Base-by-base conservation (phyloP, 176 grass and related monocot species). In the Oryza meyeriana region DNA sequence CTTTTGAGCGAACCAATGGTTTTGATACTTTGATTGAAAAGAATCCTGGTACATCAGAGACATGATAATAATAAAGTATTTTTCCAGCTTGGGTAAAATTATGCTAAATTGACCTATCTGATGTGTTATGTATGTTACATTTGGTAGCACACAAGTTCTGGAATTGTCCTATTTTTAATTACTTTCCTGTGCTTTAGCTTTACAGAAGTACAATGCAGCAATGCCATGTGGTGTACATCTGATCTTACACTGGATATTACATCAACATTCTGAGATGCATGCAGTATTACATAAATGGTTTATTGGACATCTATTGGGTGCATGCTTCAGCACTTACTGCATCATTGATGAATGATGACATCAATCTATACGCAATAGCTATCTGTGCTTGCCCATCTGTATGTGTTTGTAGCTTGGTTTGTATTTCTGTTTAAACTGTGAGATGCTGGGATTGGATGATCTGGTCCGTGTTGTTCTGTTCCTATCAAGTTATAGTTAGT, bases 11-110 rank as follows among this genome's bases (percentile, higher is more conserved):
- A 52, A 59, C 34, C 5, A 29, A 16, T 75, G 2, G 29, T 11
- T 12, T 67, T 76, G 11, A 20, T 76, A 67, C 24, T 39, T 84
- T 39, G 32, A 38, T 66, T 58, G 26, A 58, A 62, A 29, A 83
- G 71, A 35, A 17, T 18, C 14, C 2, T 11, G 38, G 27, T 22
- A 10, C 29, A n/a, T 31, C 12, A 1, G 10, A 61, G 12, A 12
- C 81, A 28, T 48, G 81, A 13, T 64, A 8, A 35, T 83, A 44
- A 28, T 64, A 34, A 64, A 35, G 41, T 63, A 30, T 18, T 24
- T 73, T 17, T 68, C 17, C 13, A 1, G 27, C 47, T 72, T 9
- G 13, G 69, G 69, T 72, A 72, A 45, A 71, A 17, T 27, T 72
- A 27, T 45, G 38, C 13, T 48, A 47, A 72, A 27, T 20, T 30